Evolutionary conservation across 805 yeast species (phyloP).

Genomic region (Starmerella stigmatis): DNA sequence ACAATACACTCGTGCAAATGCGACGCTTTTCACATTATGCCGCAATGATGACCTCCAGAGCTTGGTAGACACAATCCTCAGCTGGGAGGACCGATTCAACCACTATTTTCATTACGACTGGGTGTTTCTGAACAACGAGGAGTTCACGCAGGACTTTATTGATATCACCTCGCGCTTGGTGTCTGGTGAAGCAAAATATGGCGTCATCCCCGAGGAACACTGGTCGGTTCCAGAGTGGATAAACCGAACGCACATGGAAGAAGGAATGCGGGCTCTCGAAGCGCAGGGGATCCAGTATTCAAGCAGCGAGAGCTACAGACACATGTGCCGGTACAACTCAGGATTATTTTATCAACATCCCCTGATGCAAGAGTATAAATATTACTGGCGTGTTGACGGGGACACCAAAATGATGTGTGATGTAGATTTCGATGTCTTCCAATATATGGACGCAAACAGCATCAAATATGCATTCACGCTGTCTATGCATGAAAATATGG

Average conservation of each 20-base stretch:
- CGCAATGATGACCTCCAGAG: conserved; percentile 70
- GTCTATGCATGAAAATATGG: conserved; percentile 62
- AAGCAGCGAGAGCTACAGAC: conserved; percentile 67
- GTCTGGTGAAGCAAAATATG: conserved; percentile 59
- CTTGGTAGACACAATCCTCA: conserved; percentile 59
- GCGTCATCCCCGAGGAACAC: conserved; percentile 42
- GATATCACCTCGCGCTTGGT: conserved; percentile 43
- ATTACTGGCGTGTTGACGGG: conserved; percentile 98
- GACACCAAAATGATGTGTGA: conserved; percentile 85
- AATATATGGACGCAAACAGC: conserved; percentile 59
- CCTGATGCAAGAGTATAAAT: conserved; percentile 55
- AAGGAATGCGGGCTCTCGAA: conserved; percentile 64
- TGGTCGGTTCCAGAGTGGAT: conserved; percentile 63
- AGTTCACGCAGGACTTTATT: conserved; percentile 59
- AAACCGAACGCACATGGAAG: conserved; percentile 39
- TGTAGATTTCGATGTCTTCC: conserved; percentile 85
- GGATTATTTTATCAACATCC: conserved; percentile 78
- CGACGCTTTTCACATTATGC: conserved; percentile 74
- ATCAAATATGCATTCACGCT: conserved; percentile 83
- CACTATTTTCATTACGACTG: conserved; percentile 93
- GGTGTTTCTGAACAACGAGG: conserved; percentile 75
- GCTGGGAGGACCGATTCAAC: conserved; percentile 79
- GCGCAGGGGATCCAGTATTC: conserved; percentile 81
- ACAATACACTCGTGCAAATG: conserved; percentile 42
- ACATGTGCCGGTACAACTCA: conserved; percentile 86